phyloP scores from a whole-genome alignment of 345 rosid genomes.

The Eucalyptus viminalis region DNA sequence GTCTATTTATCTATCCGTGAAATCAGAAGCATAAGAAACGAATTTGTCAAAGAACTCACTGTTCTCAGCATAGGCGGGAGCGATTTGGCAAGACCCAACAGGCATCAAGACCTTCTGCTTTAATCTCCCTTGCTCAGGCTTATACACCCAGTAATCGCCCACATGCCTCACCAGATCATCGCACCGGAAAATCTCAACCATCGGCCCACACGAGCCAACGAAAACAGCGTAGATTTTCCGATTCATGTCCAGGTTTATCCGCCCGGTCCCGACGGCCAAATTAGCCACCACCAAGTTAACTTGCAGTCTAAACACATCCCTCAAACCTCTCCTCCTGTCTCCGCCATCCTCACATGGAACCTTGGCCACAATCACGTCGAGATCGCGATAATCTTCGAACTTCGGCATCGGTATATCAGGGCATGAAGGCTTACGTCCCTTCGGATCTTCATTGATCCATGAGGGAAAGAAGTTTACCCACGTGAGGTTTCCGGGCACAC shows the following conservation, averaged over 20 bases:
- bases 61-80: constrained; percentile 21
- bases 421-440: constrained; percentile 19
- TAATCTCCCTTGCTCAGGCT: constrained; percentile 37
- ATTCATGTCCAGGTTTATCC: background rate
- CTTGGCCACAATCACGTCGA: constrained; percentile 54
- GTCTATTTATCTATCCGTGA: background rate
- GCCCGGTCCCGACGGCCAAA: constrained; percentile 35
- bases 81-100: constrained; percentile 72
- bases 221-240: constrained; percentile 40
- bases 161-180: constrained; percentile 47
- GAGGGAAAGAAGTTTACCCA: constrained; percentile 64
- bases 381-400: constrained; percentile 21
- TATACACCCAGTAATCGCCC: constrained; percentile 61
- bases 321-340: constrained; percentile 18
- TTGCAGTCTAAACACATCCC: constrained; percentile 68
- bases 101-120: constrained; percentile 69
- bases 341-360: constrained; percentile 41
- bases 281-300: constrained; percentile 72
- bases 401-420: constrained; percentile 68
- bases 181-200: constrained; percentile 73
- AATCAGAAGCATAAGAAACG: background rate
- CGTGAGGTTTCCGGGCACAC: constrained; percentile 4
- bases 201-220: constrained; percentile 60
- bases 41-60: constrained; percentile 14
- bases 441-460: constrained; percentile 56